Percentiles rank a stretch among this genome's conserved stretches.
phyloP scores from a whole-genome alignment of 192 early-diverging fungal genomes.

The Linnemannia exigua region DNA sequence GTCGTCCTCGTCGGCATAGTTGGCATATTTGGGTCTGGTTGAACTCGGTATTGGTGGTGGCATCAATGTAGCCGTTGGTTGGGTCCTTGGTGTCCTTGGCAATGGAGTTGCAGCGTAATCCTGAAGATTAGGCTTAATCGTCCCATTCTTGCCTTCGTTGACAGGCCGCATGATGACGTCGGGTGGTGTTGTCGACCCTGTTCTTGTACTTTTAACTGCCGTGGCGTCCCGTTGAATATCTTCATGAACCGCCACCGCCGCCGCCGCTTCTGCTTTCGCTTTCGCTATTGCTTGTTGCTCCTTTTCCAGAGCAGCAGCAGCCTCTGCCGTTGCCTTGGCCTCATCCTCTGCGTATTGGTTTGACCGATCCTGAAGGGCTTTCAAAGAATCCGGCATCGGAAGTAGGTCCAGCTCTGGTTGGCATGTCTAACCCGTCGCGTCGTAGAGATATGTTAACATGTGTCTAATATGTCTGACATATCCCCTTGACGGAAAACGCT shows the following conservation, averaged over 20 bases:
- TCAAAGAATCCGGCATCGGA: conserved; percentile 19
- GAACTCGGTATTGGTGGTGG: background rate
- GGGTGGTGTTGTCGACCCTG: background rate
- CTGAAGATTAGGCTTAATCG: background rate
- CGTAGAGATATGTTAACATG: background rate
- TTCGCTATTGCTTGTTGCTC: background rate
- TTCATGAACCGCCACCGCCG: background rate
- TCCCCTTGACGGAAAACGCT: background rate
- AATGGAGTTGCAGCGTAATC: background rate
- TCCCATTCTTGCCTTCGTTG: background rate
- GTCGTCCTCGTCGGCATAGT: conserved; percentile 22
- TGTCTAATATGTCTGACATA: background rate
- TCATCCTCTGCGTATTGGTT: background rate
- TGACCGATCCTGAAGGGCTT: background rate
- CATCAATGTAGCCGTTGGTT: background rate
- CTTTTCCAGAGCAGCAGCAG: background rate
- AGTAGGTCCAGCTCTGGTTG: conserved; percentile 29
- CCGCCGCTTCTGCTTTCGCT: background rate
- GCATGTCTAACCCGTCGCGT: conserved; percentile 15
- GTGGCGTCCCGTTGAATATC: background rate
- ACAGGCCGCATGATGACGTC: background rate
- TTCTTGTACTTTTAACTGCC: background rate
- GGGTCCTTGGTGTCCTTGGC: background rate
- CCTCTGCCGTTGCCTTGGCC: background rate
- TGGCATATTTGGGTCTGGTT: conserved; percentile 19